Evolutionary conservation across 1,284 basidiomycete genomes (phyloP).

Genomic region (Malassezia brasiliensis): DNA sequence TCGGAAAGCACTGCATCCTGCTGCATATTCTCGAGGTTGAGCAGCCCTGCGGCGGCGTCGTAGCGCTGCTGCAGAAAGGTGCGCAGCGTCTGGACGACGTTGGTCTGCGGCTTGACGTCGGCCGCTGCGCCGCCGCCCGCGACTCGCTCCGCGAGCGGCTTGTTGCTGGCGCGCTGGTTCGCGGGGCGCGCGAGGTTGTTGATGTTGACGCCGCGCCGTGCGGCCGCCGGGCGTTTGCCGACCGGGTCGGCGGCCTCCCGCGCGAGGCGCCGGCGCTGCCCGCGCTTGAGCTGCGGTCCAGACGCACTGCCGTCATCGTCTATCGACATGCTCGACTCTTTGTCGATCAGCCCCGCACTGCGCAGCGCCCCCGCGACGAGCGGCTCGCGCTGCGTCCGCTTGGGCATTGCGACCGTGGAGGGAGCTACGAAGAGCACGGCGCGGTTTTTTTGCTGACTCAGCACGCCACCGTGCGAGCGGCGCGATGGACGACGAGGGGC

Average conservation of each 20-base stretch:
- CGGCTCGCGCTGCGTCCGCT: slow-evolving; percentile 12
- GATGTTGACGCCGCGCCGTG: slow-evolving; percentile 8
- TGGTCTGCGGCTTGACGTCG: slow-evolving; percentile 14
- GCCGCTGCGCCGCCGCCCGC: background rate
- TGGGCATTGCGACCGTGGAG: slow-evolving; percentile 8
- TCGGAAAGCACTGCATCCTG: slow-evolving; percentile 63
- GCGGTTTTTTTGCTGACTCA: background rate
- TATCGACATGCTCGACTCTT: slow-evolving; percentile 9
- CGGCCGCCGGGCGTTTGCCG: background rate
- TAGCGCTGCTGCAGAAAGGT: slow-evolving; percentile 24
- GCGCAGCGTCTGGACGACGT: slow-evolving; percentile 54
- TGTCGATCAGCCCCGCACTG: slow-evolving; percentile 9
- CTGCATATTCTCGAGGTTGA: slow-evolving; percentile 63
- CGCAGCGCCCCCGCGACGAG: slow-evolving; percentile 14
- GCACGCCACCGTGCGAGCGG: background rate
- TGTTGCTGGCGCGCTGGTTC: background rate
- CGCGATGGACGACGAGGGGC: slow-evolving; percentile 15
- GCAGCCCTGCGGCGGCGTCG: slow-evolving; percentile 52
- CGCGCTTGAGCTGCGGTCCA: background rate
- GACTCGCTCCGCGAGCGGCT: background rate
- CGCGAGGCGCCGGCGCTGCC: slow-evolving; percentile 11
- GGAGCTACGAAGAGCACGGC: background rate
- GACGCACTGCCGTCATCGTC: slow-evolving; percentile 8
- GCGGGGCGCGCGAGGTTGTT: slow-evolving; percentile 11
- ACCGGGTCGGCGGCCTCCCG: slow-evolving; percentile 9